Evolutionary conservation across 2,329 filamentous ascomycete genomes (phyloP).

Genomic region (Paramyrothecium roridum): DNA sequence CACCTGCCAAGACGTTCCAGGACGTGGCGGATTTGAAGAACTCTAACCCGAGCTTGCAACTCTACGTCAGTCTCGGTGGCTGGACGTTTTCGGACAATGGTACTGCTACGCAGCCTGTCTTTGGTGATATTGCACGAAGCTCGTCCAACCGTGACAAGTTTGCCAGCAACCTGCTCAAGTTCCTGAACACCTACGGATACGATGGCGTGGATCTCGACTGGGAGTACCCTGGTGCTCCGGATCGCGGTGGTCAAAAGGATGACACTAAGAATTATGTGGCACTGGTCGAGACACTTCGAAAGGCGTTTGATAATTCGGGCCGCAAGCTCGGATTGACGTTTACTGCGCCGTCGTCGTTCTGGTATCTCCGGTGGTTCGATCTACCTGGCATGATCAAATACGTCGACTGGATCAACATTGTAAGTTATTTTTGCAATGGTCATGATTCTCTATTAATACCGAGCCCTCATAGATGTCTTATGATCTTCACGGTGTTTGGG

Average conservation of each 20-base stretch:
- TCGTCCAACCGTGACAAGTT: neutral
- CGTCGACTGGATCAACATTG: neutral
- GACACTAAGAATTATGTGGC: neutral
- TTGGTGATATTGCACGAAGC: neutral
- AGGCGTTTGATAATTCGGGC: neutral
- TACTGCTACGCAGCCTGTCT: constrained; percentile 6
- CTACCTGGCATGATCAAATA: neutral
- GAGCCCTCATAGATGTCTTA: neutral
- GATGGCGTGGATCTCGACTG: neutral
- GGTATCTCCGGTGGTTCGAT: constrained; percentile 1
- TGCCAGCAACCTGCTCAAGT: neutral
- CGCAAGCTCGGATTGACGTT: neutral
- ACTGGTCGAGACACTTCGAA: neutral
- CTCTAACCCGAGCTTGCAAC: constrained; percentile 3
- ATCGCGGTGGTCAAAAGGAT: neutral
- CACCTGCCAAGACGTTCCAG: neutral
- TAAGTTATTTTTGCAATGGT: neutral
- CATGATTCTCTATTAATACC: neutral
- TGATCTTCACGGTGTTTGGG: neutral
- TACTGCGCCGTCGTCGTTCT: neutral
- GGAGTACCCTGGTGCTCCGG: neutral
- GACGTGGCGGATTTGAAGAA: neutral
- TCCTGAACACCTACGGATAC: neutral
- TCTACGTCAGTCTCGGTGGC: constrained; percentile 29
- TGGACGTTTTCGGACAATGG: constrained; percentile 27